Conservation (phyloP, 345 rosid genomes). For the Zanthoxylum bungeanum region DNA sequence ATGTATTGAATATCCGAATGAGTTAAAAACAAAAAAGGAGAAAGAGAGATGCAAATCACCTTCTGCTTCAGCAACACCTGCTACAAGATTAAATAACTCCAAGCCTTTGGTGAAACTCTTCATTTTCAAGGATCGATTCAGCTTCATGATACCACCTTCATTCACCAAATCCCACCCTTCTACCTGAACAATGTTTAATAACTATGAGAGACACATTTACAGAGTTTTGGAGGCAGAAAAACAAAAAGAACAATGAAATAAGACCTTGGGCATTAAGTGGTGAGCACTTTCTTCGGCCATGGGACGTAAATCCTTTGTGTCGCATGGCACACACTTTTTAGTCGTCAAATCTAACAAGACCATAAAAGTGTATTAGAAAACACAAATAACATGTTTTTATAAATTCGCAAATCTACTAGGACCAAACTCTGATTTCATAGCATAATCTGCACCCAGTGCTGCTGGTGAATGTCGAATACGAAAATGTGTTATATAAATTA, state of each 20-base stretch:
- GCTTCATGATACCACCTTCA: slow-evolving; percentile 68
- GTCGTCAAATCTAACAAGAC: slow-evolving; percentile 53
- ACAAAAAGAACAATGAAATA: too few relatives aligned
- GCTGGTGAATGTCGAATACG: background rate
- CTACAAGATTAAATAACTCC: slow-evolving; percentile 73
- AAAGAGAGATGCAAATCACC: slow-evolving; percentile 39
- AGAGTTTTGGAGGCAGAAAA: background rate
- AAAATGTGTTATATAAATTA: background rate
- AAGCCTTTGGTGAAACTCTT: slow-evolving; percentile 85
- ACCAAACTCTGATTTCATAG: background rate
- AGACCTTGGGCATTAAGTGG: slow-evolving; percentile 56
- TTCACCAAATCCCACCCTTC: slow-evolving; percentile 74
- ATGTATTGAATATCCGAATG: background rate
- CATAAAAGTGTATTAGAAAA: slow-evolving; percentile 12
- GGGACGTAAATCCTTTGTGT: slow-evolving; percentile 64
- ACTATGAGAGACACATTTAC: background rate
- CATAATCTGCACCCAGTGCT: background rate
- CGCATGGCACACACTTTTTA: slow-evolving; percentile 90
- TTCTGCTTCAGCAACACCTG: slow-evolving; percentile 84
- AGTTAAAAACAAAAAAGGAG: background rate
- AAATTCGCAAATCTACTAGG: background rate
- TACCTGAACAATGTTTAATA: slow-evolving; percentile 40
- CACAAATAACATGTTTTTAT: background rate
- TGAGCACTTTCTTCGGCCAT: slow-evolving; percentile 79
- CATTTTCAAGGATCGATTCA: slow-evolving; percentile 59